A percentile compares a stretch with the other conserved stretches of the same genome.
phyloP scores from a whole-genome alignment of 169 alveolate species.

The Cryptosporidium meleagridis region DNA sequence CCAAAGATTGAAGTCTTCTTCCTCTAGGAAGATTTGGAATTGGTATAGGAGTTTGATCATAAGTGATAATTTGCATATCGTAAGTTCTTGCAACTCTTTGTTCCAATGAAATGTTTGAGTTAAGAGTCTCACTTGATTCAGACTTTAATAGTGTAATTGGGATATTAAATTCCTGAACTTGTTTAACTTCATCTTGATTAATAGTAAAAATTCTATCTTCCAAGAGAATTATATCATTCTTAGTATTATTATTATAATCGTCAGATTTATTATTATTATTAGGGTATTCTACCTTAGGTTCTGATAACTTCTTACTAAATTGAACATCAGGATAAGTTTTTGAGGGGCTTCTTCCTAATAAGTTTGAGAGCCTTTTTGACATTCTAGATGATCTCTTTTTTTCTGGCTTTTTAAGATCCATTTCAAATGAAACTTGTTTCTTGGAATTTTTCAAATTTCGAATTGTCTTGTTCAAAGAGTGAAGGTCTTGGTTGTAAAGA shows the following conservation, averaged over 20 bases:
- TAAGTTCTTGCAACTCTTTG: slow-evolving; percentile 72
- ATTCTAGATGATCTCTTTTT: background rate
- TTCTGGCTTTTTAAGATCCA: background rate
- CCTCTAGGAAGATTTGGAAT: slow-evolving; percentile 67
- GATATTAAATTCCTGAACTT: background rate
- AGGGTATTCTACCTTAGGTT: background rate
- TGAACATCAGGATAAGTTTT: background rate
- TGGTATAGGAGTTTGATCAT: slow-evolving; percentile 63
- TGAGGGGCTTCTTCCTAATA: background rate
- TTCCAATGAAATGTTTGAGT: slow-evolving; percentile 16
- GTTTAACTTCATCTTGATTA: background rate
- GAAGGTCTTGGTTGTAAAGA: background rate
- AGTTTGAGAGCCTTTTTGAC: background rate
- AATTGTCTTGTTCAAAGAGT: background rate
- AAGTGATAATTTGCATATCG: slow-evolving; percentile 67
- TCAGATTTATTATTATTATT: background rate
- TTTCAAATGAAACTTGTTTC: slow-evolving; percentile 29
- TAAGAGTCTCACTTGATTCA: slow-evolving; percentile 7
- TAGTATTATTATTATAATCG: background rate
- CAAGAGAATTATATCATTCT: background rate
- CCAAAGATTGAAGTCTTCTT: slow-evolving; percentile 11
- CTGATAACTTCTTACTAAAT: background rate
- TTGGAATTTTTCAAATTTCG: background rate
- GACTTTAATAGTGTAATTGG: background rate
- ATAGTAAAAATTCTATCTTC: background rate